Evolutionary conservation across 2,329 filamentous ascomycete genomes (phyloP), one percentile per base, ranked within the genome.

Genomic region (Phaeomoniella chlamydospora): DNA sequence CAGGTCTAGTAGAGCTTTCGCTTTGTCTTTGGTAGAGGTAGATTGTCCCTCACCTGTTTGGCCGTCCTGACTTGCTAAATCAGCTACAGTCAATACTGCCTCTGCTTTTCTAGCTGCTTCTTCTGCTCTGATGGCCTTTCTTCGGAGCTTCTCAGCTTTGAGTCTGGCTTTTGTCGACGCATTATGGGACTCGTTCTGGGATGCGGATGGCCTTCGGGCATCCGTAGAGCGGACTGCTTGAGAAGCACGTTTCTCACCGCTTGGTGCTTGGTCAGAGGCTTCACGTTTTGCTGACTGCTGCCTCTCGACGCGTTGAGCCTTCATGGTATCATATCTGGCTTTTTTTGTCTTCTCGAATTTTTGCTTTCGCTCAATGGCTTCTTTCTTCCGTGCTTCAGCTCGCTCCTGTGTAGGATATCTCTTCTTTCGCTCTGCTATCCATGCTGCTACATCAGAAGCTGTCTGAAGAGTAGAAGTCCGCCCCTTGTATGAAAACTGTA

Each of bases 381-480:
- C 47, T 46, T 49, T 52, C 37, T 51, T 52, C 12, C 42, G 45
- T 31, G 51, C 53, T 37, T 69, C 64, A 38, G 71, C 67, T 37
- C 82, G 76, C 40, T 74, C 73, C 53, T 74, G 73, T 2, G 87
- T 94, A 2, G 88, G 88, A 53, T 74, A 96, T 35, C 79, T 77
- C 44, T 74, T 79, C 51, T 70, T 80, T 40, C 88, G 75, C 55
- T 94, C 85, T 34, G 75, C 75, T 43, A 92, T 74, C 75, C 85
- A 96, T 4, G 74, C 72, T 15, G 74, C 70, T 37, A 94, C 68
- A 50, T 94, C 86, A 39, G 72, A 72, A 12, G 67, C 53, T 4
- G 65, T 66, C 37, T 65, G 62, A 15, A 79, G 52, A 0, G 61
- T 67, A 3, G 69, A 52, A 31, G 69, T 63, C 46, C 65, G 54